Evolutionary conservation across 176 grass and related monocot genomes (phyloP), one percentile per base, ranked within the genome.

Genomic region (Oryza glumipatula): DNA sequence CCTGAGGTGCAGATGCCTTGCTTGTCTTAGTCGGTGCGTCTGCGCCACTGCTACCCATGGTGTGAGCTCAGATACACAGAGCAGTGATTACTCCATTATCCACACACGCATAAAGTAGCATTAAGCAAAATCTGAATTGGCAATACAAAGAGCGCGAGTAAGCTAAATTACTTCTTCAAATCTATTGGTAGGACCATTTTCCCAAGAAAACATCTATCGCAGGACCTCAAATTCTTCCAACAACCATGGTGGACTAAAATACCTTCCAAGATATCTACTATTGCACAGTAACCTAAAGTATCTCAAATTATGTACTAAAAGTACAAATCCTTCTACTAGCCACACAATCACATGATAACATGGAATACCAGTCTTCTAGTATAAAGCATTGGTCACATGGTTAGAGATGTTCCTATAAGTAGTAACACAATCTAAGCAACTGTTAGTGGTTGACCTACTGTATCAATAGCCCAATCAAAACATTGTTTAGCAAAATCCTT

Each of bases 31-130:
- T 72, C 2, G 86, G 89, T 68, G 85, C 38, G 5, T 96, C 96
- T 43, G 83, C 45, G 86, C 89, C 91, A 83, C 86, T 90, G 81
- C 93, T 92, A 82, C 89, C 89, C 96, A 99, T 99, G 79, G 74
- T 22, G 41, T 17, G 22, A 46, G 65, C 52, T 77, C 85, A 85
- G 70, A 79, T 28, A 73, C n/a, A 79, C 36, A 39, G 21, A 38
- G 41, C 60, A 87, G 48, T 1, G 21, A 69, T 85, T 46, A 85
- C 63, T 83, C 82, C 85, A 88, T 90, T 76, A 21, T 82, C 19
- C 3, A 77, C 14, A 11, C 70, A 79, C 23, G 86, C 68, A 67
- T 76, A 66, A 88, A 77, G 52, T 71, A 43, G 78, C 73, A 73
- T 77, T 73, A 74, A 85, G 60, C 24, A 81, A 77, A 82, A 73